Evolutionary conservation across 495 filamentous ascomycete genomes (phyloP).

Genomic region (Polyplosphaeria fusca): DNA sequence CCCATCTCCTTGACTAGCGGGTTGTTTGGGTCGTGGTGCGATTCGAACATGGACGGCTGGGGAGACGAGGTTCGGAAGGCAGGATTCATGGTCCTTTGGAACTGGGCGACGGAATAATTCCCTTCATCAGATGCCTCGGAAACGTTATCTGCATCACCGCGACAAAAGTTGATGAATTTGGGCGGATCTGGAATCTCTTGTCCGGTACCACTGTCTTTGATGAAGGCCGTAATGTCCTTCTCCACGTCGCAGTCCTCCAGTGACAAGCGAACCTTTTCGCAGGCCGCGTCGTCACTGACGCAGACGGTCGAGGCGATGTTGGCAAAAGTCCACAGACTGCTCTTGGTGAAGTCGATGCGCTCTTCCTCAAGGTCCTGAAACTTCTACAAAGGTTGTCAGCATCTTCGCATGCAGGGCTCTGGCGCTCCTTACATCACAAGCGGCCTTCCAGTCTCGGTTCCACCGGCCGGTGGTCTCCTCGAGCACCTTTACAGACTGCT

Average conservation of each 20-base stretch:
- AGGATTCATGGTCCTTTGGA: slow-evolving; percentile 90
- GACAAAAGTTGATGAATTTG: slow-evolving; percentile 97
- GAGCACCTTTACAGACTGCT: slow-evolving; percentile 84
- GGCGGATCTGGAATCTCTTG: slow-evolving; percentile 97
- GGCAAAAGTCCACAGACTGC: slow-evolving; percentile 94
- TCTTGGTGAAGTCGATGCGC: slow-evolving; percentile 92
- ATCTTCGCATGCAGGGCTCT: not conserved
- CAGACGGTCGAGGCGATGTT: slow-evolving; percentile 98
- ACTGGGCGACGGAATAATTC: slow-evolving; percentile 88
- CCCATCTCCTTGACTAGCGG: slow-evolving; percentile 62
- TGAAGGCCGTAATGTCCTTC: slow-evolving; percentile 89
- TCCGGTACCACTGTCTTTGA: slow-evolving; percentile 84
- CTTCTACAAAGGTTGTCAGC: slow-evolving; percentile 56
- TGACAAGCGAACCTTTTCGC: slow-evolving; percentile 93
- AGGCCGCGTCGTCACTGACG: slow-evolving; percentile 95
- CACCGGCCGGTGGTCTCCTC: slow-evolving; percentile 94
- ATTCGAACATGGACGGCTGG: slow-evolving; percentile 80
- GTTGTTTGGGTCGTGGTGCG: slow-evolving; percentile 79
- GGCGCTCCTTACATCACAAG: slow-evolving; percentile 66
- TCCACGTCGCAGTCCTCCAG: slow-evolving; percentile 95
- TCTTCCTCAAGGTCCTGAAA: slow-evolving; percentile 99
- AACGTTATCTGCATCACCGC: slow-evolving; percentile 78
- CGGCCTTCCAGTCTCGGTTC: slow-evolving; percentile 97
- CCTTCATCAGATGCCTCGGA: slow-evolving; percentile 83
- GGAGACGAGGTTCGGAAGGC: slow-evolving; percentile 91